These are phyloP conservation scores for Lodderomyces metapsilosis DNA, from an alignment of 1,139 yeast species.

Conservation along the genomic window DNA sequence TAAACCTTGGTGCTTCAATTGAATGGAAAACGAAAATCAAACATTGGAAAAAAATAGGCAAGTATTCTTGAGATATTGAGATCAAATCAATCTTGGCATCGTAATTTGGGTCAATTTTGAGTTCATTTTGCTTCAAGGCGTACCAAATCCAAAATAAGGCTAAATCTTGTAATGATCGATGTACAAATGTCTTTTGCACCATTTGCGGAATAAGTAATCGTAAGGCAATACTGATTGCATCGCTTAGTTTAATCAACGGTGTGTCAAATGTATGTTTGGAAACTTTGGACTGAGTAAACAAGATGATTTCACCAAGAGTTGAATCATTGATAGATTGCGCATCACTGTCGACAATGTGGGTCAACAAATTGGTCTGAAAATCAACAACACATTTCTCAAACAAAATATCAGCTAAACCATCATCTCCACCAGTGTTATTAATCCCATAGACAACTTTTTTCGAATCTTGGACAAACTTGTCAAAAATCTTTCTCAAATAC, in stretches of 20 bases:
- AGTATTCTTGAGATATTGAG: conserved; percentile 28
- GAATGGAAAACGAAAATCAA: conserved; percentile 24
- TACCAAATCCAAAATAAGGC: conserved; percentile 43
- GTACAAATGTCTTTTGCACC: conserved; percentile 27
- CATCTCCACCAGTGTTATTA: conserved; percentile 20
- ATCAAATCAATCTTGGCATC: conserved; percentile 24
- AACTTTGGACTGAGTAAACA: conserved; percentile 20
- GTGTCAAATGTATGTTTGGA: conserved; percentile 13
- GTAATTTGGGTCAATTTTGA: conserved; percentile 17
- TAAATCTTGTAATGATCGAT: conserved; percentile 28
- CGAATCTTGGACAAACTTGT: conserved; percentile 22
- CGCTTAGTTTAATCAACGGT: conserved; percentile 25
- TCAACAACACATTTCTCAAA: conserved; percentile 37
- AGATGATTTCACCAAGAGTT: conserved; percentile 28
- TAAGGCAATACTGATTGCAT: conserved; percentile 34
- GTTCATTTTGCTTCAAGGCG: conserved; percentile 25
- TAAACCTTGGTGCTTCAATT: conserved; percentile 15
- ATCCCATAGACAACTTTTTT: conserved; percentile 11
- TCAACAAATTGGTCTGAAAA: conserved; percentile 30
- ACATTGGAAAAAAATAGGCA: conserved; percentile 35
- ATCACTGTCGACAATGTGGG: conserved; percentile 26
- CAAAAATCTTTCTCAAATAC: conserved; percentile 45
- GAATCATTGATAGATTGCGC: conserved; percentile 29
- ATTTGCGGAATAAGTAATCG: conserved; percentile 37
- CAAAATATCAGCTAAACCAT: conserved; percentile 26